Evolutionary conservation across 352 stramenopile genomes (phyloP).

Genomic region (Pythium rishiriense): DNA sequence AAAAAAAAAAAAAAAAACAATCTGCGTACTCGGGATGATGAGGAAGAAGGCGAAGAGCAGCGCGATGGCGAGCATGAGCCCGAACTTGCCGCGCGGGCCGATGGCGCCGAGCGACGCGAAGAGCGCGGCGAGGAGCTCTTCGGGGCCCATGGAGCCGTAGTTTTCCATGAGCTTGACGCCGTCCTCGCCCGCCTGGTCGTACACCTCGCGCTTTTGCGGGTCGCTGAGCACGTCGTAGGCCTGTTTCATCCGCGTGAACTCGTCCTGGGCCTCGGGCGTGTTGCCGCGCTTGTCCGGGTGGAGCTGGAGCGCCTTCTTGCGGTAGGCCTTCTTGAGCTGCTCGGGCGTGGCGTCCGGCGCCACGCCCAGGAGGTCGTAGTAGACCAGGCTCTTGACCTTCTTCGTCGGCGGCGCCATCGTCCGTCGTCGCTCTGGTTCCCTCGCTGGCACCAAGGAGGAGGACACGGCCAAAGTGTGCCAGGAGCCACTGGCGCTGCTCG

Average conservation of each 20-base stretch:
- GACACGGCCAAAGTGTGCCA: not conserved
- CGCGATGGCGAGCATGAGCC: slow-evolving; percentile 72
- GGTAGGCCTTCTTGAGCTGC: slow-evolving; percentile 93
- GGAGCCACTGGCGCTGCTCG: not conserved
- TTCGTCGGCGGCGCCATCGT: slow-evolving; percentile 27
- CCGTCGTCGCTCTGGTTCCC: too few species aligned
- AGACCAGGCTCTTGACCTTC: slow-evolving; percentile 69
- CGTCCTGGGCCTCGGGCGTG: slow-evolving; percentile 15
- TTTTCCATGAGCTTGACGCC: slow-evolving; percentile 90
- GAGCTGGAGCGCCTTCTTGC: slow-evolving; percentile 89
- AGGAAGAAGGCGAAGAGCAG: slow-evolving; percentile 82
- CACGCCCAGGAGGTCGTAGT: slow-evolving; percentile 86
- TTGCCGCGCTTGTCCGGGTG: slow-evolving; percentile 26
- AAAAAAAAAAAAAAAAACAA: not conserved
- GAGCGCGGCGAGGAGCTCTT: slow-evolving; percentile 68
- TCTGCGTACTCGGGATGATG: slow-evolving; percentile 75
- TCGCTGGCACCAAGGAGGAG: not conserved
- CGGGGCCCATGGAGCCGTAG: slow-evolving; percentile 78
- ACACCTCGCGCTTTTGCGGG: slow-evolving; percentile 80
- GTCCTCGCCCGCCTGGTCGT: slow-evolving; percentile 85
- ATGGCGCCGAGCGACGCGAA: slow-evolving; percentile 78
- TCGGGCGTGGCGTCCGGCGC: slow-evolving; percentile 68
- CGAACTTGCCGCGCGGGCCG: slow-evolving; percentile 58
- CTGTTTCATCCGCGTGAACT: slow-evolving; percentile 91
- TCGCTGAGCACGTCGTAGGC: slow-evolving; percentile 94